Conservation (phyloP, 208 protist species). For the Phytomonas serpens region DNA sequence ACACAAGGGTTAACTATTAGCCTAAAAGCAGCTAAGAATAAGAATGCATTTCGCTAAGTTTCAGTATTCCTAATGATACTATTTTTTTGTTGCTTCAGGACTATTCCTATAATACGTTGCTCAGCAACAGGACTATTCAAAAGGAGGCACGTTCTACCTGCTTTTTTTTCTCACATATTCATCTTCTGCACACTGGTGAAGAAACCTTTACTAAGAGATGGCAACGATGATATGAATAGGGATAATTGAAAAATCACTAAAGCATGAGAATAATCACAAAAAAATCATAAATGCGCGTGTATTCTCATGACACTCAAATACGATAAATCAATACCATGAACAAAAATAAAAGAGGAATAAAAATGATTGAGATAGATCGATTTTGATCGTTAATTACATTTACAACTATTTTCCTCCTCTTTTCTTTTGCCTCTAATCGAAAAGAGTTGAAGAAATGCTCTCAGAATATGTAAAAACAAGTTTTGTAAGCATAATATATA, state of each 20-base stretch:
- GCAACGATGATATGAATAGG: neutral
- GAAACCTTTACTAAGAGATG: neutral
- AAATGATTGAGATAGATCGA: neutral
- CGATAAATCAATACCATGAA: neutral
- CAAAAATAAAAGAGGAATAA: neutral
- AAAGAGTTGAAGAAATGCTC: slow-evolving; percentile 1
- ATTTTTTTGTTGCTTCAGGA: neutral
- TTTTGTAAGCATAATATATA: neutral
- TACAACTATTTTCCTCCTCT: neutral
- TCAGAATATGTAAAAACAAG: slow-evolving; percentile 16
- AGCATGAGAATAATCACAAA: neutral
- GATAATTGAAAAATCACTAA: neutral
- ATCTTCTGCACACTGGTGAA: neutral
- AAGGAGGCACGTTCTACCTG: neutral
- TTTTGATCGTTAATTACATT: neutral
- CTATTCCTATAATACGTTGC: neutral
- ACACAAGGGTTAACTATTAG: neutral
- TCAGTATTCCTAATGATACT: neutral
- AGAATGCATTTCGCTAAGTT: neutral
- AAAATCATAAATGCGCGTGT: neutral
- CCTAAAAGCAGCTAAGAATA: neutral
- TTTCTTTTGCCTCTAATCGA: neutral
- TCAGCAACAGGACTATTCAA: neutral
- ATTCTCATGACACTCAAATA: neutral
- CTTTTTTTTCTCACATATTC: neutral